phyloP scores from a whole-genome alignment of 495 filamentous ascomycete genomes.

The Polyplosphaeria fusca region DNA sequence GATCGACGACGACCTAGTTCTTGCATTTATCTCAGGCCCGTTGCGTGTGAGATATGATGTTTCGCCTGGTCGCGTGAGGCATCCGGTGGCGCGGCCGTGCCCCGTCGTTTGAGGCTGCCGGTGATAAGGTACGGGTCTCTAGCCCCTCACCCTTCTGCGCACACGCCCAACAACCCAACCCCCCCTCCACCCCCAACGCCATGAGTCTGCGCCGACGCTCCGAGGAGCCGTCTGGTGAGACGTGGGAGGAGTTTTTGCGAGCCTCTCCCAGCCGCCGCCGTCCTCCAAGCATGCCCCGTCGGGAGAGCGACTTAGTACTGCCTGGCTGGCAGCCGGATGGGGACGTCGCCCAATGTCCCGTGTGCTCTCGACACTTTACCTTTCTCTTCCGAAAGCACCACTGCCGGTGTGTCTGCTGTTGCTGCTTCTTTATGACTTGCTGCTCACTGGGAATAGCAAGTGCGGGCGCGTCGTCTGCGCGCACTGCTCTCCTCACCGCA shows the following conservation, averaged over 20 bases:
- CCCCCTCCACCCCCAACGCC: background rate
- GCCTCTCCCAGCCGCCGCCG: no score
- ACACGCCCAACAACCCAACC: background rate
- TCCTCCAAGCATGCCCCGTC: no score
- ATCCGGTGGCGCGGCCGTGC: no score
- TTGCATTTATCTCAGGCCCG: no score
- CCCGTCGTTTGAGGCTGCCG: no score
- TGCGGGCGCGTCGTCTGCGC: constrained; percentile 93
- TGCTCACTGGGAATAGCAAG: constrained; percentile 56
- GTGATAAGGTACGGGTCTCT: no score
- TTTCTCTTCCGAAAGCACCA: constrained; percentile 32
- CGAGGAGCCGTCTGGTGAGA: constrained; percentile 1
- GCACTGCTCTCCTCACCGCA: constrained; percentile 87
- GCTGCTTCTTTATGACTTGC: background rate
- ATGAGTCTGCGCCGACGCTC: background rate
- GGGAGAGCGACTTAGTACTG: constrained; percentile 26
- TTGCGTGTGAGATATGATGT: no score
- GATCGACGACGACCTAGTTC: no score
- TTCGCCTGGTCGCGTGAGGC: no score
- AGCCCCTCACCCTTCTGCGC: constrained; percentile 9
- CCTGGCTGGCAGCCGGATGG: constrained; percentile 32
- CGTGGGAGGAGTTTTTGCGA: constrained; percentile 21
- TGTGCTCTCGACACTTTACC: constrained; percentile 28
- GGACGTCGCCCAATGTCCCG: constrained; percentile 28
- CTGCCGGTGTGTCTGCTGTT: constrained; percentile 27